phyloP scores from a whole-genome alignment of 2,329 filamentous ascomycete species.

The Diplodia corticola region DNA sequence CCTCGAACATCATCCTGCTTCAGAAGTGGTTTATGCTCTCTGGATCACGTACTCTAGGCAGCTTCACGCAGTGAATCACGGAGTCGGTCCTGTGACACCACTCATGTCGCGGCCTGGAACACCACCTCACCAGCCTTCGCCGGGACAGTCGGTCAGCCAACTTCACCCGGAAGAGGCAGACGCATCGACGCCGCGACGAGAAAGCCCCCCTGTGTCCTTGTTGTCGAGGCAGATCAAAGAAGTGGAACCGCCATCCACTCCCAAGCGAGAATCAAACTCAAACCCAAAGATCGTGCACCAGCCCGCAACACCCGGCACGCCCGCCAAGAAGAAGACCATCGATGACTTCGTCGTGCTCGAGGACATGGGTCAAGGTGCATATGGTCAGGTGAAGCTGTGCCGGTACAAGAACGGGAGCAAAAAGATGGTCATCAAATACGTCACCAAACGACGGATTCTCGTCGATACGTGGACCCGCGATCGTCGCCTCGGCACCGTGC shows the following conservation, averaged over 20 bases:
- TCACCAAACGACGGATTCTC: slow-evolving; percentile 93
- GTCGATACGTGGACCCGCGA: slow-evolving; percentile 99
- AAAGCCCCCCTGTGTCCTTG: slow-evolving; percentile 45
- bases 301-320: slow-evolving; percentile 9
- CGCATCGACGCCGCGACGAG: slow-evolving; percentile 33
- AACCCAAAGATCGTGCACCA: background rate
- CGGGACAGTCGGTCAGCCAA: slow-evolving; percentile 62
- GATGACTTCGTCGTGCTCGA: slow-evolving; percentile 89
- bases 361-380: slow-evolving; percentile 97
- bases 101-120: slow-evolving; percentile 65
- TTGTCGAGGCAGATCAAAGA: slow-evolving; percentile 54
- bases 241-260: slow-evolving; percentile 34
- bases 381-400: slow-evolving; percentile 94
- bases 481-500: slow-evolving; percentile 87
- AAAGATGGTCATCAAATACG: slow-evolving; percentile 95
- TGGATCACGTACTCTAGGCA: slow-evolving; percentile 98
- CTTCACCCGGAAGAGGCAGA: slow-evolving; percentile 41
- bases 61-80: slow-evolving; percentile 71
- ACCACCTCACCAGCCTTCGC: slow-evolving; percentile 75
- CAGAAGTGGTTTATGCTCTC: slow-evolving; percentile 85
- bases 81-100: slow-evolving; percentile 63
- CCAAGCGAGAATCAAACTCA: background rate
- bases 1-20: slow-evolving; percentile 54
- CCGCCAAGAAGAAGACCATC: slow-evolving; percentile 71
- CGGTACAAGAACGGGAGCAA: slow-evolving; percentile 74